phyloP scores from a whole-genome alignment of 768 basidiomycete genomes.

The Tricholoma sp. region DNA sequence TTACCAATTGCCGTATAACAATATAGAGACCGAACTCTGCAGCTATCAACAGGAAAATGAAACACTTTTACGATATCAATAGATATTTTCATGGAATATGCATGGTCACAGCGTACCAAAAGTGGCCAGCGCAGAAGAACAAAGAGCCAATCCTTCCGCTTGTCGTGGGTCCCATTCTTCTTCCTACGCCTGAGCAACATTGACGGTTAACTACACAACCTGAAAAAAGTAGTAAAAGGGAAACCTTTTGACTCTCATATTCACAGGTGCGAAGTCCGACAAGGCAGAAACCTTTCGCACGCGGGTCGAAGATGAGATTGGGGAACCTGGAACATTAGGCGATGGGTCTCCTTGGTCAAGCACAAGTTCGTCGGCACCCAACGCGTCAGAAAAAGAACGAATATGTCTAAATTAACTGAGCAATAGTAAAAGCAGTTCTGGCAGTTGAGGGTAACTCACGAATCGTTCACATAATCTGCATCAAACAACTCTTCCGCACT shows the following conservation, averaged over 20 bases:
- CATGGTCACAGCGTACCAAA: constrained; percentile 50
- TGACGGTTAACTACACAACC: neutral
- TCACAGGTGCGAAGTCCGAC: constrained; percentile 88
- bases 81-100: neutral
- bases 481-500: constrained; percentile 33
- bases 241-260: constrained; percentile 76
- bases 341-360: constrained; percentile 32
- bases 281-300: constrained; percentile 78
- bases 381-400: constrained; percentile 70
- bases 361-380: constrained; percentile 53
- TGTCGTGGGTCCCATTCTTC: constrained; percentile 41
- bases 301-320: constrained; percentile 33
- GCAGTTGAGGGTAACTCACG: constrained; percentile 40
- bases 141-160: constrained; percentile 67
- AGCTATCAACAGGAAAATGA: constrained; percentile 81
- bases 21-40: constrained; percentile 85
- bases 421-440: neutral
- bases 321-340: constrained; percentile 36
- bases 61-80: constrained; percentile 73
- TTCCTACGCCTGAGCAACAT: constrained; percentile 24
- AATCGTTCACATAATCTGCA: constrained; percentile 64
- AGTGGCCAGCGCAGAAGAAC: constrained; percentile 84
- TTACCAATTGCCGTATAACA: constrained; percentile 85
- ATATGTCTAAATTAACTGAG: constrained; percentile 40
- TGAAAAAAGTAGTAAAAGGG: neutral